Base-by-base conservation (phyloP, 768 basidiomycete species). In the Leccinum boreale region DNA sequence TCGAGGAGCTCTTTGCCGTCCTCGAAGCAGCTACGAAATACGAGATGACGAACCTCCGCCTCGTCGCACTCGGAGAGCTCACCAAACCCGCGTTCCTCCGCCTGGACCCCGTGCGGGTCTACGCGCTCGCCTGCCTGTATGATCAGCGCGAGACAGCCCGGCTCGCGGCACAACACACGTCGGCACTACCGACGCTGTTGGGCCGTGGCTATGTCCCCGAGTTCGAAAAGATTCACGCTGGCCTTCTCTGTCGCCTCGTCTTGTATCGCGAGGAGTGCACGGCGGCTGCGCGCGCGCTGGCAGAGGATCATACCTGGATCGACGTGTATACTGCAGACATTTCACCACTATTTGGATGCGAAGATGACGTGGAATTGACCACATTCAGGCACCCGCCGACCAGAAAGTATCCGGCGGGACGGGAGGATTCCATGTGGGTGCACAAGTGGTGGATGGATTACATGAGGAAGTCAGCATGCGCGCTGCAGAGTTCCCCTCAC, bases 381-480 rank as follows among this genome's bases (percentile, higher is more conserved):
- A 6, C 17, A 1, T 9, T 65, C 35, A 62, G 33, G 17, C 0
- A 9, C 14, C 23, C 10, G 2, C 36, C 57, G 4, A 64, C 59
- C 23, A 39, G 28, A 11, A 57, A 44, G 53, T 50, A 63, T 31
- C 56, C 1, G 35, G 8, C 1, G 0, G 56, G 62, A 14, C 57
- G 57, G 50, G 3, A 7, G 28, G 56, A 65, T 23, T 0, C 0
- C 1, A 7, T 54, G 11, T 15, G 15, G 2, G 55, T 57, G 48
- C 60, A 67, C 29, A 33, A 0, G 1, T 67, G 59, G 65, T 66
- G 62, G 65, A 1, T 39, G 2, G 45, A 62, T 12, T 67, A 62
- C 19, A 59, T 60, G 63, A 60, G 6, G 19, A 62, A 53, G 53
- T 57, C 63, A 14, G 39, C 55, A 46, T 5, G 8, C 0, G 58